A percentile compares a stretch with the other conserved stretches of the same genome.
These are phyloP conservation scores for Erysimum cheiri DNA, from an alignment of 441 rosid genomes.

Conservation along the genomic window DNA sequence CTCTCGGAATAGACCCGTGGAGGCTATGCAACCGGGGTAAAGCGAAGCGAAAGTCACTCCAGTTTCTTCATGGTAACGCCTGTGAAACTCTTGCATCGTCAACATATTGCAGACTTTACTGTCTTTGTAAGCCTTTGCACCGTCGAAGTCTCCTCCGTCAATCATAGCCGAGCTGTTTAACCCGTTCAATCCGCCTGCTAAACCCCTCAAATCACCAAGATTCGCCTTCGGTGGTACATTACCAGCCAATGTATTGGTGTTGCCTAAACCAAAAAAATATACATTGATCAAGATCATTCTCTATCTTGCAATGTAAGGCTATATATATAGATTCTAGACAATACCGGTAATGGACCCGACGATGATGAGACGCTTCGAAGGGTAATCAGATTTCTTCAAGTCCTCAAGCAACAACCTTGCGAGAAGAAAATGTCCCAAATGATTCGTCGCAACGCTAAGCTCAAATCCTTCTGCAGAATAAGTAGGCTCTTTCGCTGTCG, in stretches of 20 bases:
- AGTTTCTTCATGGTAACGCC: constrained; percentile 80
- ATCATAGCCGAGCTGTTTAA: constrained; percentile 76
- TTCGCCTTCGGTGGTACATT: constrained; percentile 93
- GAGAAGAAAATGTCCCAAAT: constrained; percentile 88
- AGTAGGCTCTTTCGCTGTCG: constrained; percentile 86
- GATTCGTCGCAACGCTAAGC: constrained; percentile 90
- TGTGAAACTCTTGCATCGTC: constrained; percentile 89
- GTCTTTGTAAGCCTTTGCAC: constrained; percentile 97
- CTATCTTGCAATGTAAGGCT: not conserved
- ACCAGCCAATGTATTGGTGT: constrained; percentile 90
- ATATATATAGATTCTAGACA: constrained; percentile 8
- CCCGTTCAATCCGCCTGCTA: constrained; percentile 71
- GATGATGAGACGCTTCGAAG: constrained; percentile 77
- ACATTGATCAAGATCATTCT: constrained; percentile 3
- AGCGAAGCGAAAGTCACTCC: constrained; percentile 85
- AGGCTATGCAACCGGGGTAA: constrained; percentile 94
- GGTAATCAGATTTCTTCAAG: constrained; percentile 74
- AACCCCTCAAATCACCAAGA: constrained; percentile 89
- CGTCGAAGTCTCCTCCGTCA: constrained; percentile 92
- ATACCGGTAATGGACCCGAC: constrained; percentile 94
- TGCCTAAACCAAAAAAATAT: constrained; percentile 51
- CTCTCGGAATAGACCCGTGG: constrained; percentile 88
- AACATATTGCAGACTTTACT: constrained; percentile 96
- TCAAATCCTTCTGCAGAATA: constrained; percentile 93
- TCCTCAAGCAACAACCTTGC: constrained; percentile 80